phyloP scores from a whole-genome alignment of 352 stramenopile species.

The Phytophthora constricta region DNA sequence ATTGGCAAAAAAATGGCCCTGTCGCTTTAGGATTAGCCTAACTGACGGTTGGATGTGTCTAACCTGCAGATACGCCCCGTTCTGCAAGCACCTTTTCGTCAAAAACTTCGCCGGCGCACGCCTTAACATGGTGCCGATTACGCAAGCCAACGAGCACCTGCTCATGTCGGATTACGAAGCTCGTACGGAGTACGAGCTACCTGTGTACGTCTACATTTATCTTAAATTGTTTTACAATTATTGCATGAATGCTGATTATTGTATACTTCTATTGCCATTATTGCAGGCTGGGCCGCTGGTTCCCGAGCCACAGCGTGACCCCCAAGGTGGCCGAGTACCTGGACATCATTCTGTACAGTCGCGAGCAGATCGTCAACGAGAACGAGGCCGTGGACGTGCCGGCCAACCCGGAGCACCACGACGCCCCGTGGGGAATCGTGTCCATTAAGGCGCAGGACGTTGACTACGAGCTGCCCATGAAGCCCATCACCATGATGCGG shows the following conservation, averaged over 20 bases:
- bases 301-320: constrained; percentile 91
- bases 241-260: not conserved
- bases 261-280: not conserved
- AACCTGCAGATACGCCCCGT: constrained; percentile 93
- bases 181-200: constrained; percentile 93
- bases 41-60: constrained; percentile 10
- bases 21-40: no score
- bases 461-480: constrained; percentile 97
- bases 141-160: constrained; percentile 92
- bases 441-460: constrained; percentile 98
- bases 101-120: constrained; percentile 93
- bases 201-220: constrained; percentile 69
- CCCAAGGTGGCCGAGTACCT: constrained; percentile 93
- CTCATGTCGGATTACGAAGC: constrained; percentile 95
- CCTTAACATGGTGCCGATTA: constrained; percentile 93
- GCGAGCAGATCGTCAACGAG: constrained; percentile 97
- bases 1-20: no score
- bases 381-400: constrained; percentile 84
- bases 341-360: constrained; percentile 98
- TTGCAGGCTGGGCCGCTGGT: constrained; percentile 84
- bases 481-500: constrained; percentile 98
- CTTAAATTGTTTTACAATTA: not conserved
- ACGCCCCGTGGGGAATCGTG: constrained; percentile 94
- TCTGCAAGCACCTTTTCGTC: constrained; percentile 99
- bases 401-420: constrained; percentile 47